phyloP scores from a whole-genome alignment of 441 rosid species.

The Gossypium lobatum region DNA sequence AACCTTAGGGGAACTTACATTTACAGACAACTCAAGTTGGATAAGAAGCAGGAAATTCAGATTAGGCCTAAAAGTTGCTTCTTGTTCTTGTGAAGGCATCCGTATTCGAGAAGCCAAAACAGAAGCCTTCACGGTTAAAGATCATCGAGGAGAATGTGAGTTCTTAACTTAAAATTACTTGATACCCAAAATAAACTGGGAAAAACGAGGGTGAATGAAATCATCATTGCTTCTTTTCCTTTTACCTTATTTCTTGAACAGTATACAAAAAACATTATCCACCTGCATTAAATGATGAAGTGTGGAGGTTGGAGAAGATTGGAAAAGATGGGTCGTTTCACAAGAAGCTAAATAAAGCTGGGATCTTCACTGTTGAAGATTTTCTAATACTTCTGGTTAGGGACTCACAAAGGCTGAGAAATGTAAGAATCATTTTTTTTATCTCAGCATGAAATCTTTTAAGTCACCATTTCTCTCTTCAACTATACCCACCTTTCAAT shows the following conservation, averaged over 20 bases:
- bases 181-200: background rate
- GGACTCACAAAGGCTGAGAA: constrained; percentile 52
- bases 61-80: constrained; percentile 61
- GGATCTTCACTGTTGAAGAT: constrained; percentile 54
- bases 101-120: constrained; percentile 73
- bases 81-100: constrained; percentile 48
- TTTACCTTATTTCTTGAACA: constrained; percentile 13
- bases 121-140: constrained; percentile 76
- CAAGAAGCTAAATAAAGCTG: constrained; percentile 47
- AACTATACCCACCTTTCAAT: background rate
- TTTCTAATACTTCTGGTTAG: constrained; percentile 55
- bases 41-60: constrained; percentile 75
- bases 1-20: constrained; percentile 65
- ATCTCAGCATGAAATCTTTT: background rate
- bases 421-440: constrained; percentile 28
- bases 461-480: too few species aligned
- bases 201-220: background rate
- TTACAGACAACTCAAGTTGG: constrained; percentile 86
- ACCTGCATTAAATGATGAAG: constrained; percentile 60
- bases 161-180: background rate
- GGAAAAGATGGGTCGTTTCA: constrained; percentile 86
- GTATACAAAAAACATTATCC: constrained; percentile 86
- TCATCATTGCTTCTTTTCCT: background rate
- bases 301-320: constrained; percentile 85
- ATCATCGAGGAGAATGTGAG: constrained; percentile 75